Conservation (phyloP, 192 early-diverging fungal species). For the Backusella psychrophila region DNA sequence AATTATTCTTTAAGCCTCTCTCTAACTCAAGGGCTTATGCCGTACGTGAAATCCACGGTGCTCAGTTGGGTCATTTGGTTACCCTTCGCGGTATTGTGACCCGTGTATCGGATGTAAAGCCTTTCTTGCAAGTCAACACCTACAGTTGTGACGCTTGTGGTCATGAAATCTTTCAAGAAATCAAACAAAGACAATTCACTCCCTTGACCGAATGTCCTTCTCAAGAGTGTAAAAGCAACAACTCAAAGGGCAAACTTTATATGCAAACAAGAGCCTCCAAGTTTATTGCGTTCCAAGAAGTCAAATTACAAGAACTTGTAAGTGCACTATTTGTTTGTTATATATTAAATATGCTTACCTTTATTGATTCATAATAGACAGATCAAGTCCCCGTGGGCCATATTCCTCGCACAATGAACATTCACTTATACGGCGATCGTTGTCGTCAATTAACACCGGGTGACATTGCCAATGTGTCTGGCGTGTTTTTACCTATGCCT, state of each 20-base stretch:
- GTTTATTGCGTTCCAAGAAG: slow-evolving; percentile 94
- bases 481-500: slow-evolving; percentile 90
- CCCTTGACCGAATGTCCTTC: slow-evolving; percentile 83
- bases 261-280: slow-evolving; percentile 91
- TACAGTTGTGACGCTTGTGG: slow-evolving; percentile 95
- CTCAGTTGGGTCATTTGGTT: slow-evolving; percentile 80
- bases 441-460: slow-evolving; percentile 85
- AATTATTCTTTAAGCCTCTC: slow-evolving; percentile 79
- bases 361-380: slow-evolving; percentile 38
- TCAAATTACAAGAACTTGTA: slow-evolving; percentile 94
- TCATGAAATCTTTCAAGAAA: slow-evolving; percentile 94
- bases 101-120: slow-evolving; percentile 91
- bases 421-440: slow-evolving; percentile 80
- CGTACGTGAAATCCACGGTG: slow-evolving; percentile 84
- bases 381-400: slow-evolving; percentile 99
- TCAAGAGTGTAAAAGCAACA: slow-evolving; percentile 76
- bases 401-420: slow-evolving; percentile 95
- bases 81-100: slow-evolving; percentile 92
- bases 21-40: slow-evolving; percentile 60
- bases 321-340: not conserved
- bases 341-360: not conserved
- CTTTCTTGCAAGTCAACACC: slow-evolving; percentile 82
- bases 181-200: slow-evolving; percentile 69
- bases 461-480: slow-evolving; percentile 79
- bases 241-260: slow-evolving; percentile 78